These are phyloP conservation scores for Phytophthora agathidicida DNA, from an alignment of 352 stramenopile species.

Conservation along the genomic window DNA sequence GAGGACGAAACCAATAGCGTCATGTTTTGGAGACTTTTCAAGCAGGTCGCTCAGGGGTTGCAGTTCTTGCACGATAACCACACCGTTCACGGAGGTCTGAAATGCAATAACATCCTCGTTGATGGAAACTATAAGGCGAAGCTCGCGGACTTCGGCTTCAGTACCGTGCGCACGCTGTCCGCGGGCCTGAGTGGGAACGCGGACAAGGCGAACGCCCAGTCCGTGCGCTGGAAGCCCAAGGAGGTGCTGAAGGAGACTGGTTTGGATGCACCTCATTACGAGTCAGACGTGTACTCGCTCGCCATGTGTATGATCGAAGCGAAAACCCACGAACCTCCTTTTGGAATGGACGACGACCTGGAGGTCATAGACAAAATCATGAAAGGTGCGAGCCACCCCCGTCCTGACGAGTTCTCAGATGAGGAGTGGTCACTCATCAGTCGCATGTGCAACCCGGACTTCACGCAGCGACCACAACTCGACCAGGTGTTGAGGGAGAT, in stretches of 20 bases:
- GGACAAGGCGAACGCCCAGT: background rate
- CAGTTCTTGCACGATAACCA: background rate
- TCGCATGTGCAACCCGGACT: slow-evolving; percentile 9
- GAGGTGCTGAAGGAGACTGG: slow-evolving; percentile 19
- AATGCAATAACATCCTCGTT: slow-evolving; percentile 60
- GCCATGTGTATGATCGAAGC: slow-evolving; percentile 42
- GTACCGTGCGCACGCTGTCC: slow-evolving; percentile 14
- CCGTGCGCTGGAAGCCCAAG: slow-evolving; percentile 37
- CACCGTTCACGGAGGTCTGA: slow-evolving; percentile 7
- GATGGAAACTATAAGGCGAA: slow-evolving; percentile 27
- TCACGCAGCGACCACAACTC: slow-evolving; percentile 6
- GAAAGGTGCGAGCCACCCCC: background rate
- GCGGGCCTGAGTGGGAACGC: slow-evolving; percentile 8
- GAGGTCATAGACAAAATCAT: slow-evolving; percentile 9
- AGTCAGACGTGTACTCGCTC: slow-evolving; percentile 36
- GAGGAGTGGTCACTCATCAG: slow-evolving; percentile 16
- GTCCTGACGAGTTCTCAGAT: slow-evolving; percentile 11
- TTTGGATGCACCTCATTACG: background rate
- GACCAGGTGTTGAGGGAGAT: slow-evolving; percentile 18
- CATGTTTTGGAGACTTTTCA: slow-evolving; percentile 5
- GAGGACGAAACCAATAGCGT: background rate
- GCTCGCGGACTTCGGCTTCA: slow-evolving; percentile 38
- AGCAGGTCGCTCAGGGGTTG: slow-evolving; percentile 2
- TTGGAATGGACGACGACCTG: slow-evolving; percentile 1
- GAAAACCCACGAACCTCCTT: slow-evolving; percentile 10